Conservation (phyloP, 192 early-diverging fungal genomes). For the Coemansia guatemalensis region DNA sequence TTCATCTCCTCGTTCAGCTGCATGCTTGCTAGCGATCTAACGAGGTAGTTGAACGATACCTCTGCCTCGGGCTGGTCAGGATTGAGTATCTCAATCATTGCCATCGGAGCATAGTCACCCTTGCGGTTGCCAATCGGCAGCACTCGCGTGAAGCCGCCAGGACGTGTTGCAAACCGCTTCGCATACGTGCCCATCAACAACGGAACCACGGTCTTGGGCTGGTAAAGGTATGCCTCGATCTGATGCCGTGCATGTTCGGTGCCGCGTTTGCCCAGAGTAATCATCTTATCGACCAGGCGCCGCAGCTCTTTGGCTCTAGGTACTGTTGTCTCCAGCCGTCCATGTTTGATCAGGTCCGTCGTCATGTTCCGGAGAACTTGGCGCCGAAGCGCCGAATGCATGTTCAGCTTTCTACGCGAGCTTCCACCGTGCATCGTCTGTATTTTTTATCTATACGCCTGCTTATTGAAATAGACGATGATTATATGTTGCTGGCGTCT, state of each 20-base stretch:
- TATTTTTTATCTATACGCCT: background rate
- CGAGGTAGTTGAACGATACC: conserved; percentile 57
- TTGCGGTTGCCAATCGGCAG: conserved; percentile 72
- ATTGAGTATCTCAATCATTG: conserved; percentile 89
- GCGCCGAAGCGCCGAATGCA: conserved; percentile 61
- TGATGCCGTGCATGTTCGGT: conserved; percentile 59
- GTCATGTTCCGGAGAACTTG: conserved; percentile 82
- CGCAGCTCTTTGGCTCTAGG: conserved; percentile 91
- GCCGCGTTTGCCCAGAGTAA: conserved; percentile 80
- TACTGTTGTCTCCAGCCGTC: conserved; percentile 90
- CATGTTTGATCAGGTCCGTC: conserved; percentile 81
- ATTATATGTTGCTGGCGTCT: background rate
- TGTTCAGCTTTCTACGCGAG: conserved; percentile 47
- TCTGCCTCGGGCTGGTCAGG: conserved; percentile 67
- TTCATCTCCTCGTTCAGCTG: conserved; percentile 39
- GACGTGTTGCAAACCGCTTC: conserved; percentile 73
- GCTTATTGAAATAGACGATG: background rate
- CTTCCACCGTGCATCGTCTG: conserved; percentile 42
- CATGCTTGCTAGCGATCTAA: conserved; percentile 47
- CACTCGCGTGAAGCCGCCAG: conserved; percentile 90
- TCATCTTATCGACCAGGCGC: conserved; percentile 84
- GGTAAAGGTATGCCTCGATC: conserved; percentile 63
- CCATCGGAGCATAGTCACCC: conserved; percentile 84
- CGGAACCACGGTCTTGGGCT: conserved; percentile 70
- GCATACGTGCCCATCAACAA: conserved; percentile 81